Evolutionary conservation across 495 filamentous ascomycete genomes (phyloP), one percentile per base, ranked within the genome.

Genomic region (Talaromyces nanjingensis): DNA sequence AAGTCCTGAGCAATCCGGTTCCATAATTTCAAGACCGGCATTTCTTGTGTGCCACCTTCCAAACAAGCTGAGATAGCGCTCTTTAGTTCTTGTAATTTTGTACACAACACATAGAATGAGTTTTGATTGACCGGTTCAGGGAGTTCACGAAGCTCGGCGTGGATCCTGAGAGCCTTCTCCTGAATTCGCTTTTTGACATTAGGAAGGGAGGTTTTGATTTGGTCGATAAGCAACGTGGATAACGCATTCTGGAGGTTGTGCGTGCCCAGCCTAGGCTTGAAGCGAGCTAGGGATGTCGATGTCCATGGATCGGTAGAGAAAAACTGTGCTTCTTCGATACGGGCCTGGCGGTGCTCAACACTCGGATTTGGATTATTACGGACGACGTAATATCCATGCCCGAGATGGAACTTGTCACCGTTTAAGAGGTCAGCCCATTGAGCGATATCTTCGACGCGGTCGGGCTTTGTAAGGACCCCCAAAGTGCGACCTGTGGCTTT

Each of bases 401-500:
- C 88, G 0, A 89, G 80, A 0, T 63, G 42, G 62, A 88, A 87
- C 5, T 73, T 73, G 4, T 73, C 42, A 0, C 86, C 86, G 0
- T 74, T 71, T 12, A 94, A 73, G 54, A 90, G 86, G 0, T 79
- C 71, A 0, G 81, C 63, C 83, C 88, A 90, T 22, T 84, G 83
- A 0, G 68, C 60, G 29, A 85, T 71, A 0, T 69, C 70, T n/a
- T 82, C 77, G 0, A 91, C 66, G 0, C 86, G 78, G 67, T 96
- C 91, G 0, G 91, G 90, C 68, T 93, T 96, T 0, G 91, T 96
- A 53, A 93, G 78, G 0, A 93, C 87, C 0, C 91, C 91, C 31
- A 93, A 76, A 8, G 87, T 91, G 4, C 91, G 81, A 6, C 74
- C 42, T 1, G 79, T 73, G 0, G 90, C 90, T n/a, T 80, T 76